Percentiles rank a stretch among this genome's conserved stretches.
Evolutionary conservation across 2,329 filamentous ascomycete genomes (phyloP).

Genomic region (Hymenoscyphus repandus): DNA sequence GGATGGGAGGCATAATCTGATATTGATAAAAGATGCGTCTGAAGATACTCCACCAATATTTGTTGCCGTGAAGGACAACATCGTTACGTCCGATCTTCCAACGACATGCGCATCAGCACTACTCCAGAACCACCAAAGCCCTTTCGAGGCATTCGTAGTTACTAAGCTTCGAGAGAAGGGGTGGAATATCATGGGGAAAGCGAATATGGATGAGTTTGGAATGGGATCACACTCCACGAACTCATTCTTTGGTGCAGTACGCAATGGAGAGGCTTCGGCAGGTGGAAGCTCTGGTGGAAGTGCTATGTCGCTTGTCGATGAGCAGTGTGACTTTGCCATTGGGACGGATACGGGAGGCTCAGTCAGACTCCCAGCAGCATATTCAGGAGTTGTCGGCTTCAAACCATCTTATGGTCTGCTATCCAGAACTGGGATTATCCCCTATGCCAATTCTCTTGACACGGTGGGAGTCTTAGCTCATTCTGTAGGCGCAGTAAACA

Average conservation of each 20-base stretch:
- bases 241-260: constrained; percentile 62
- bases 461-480: constrained; percentile 61
- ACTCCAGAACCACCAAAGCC: constrained; percentile 64
- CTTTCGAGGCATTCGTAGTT: constrained; percentile 80
- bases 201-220: constrained; percentile 93
- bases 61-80: constrained; percentile 68
- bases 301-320: constrained; percentile 71
- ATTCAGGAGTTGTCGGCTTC: constrained; percentile 62
- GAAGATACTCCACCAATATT: background rate
- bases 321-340: constrained; percentile 57
- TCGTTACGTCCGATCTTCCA: constrained; percentile 56
- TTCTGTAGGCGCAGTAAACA: constrained; percentile 33
- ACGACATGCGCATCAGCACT: constrained; percentile 83
- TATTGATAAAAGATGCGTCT: background rate
- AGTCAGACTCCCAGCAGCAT: constrained; percentile 66
- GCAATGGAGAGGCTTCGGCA: constrained; percentile 46
- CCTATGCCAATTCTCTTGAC: constrained; percentile 70
- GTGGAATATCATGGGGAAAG: constrained; percentile 66
- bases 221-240: constrained; percentile 81
- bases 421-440: constrained; percentile 64
- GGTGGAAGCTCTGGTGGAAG: constrained; percentile 94
- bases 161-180: constrained; percentile 46
- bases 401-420: constrained; percentile 68
- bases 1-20: background rate
- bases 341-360: constrained; percentile 85